Base-by-base conservation (phyloP, 2,329 filamentous ascomycete genomes). In the Botrytis paeoniae region DNA sequence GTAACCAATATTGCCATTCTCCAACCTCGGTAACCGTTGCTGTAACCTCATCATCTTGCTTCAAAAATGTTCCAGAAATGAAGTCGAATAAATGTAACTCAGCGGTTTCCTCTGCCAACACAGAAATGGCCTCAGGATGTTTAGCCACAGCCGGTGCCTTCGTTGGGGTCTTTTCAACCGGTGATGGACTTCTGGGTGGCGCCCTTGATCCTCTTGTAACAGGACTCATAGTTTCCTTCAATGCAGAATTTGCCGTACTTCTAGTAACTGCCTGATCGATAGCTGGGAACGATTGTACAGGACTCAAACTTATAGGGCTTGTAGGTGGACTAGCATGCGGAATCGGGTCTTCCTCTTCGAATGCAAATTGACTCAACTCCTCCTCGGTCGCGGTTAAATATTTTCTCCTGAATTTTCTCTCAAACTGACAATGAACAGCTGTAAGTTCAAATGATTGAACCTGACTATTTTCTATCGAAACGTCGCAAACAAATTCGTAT, bases 401-500 rank as follows among this genome's bases (percentile, higher is more conserved):
- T 57, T 89, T 91, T 80, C 91, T 92, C 75, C 93, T 89, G 82
- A 96, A 97, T 82, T 97, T 98, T 80, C 95, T 89, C 85, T 99
- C 96, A 91, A 97, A 99, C 83, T 99, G 96, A 82, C 96, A 98
- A 88, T 98, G 91, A 73, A 93, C 88, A 12, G 96, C 93, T 70
- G 94, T 91, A 71, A 92, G 86, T 80, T 95, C 90, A 81, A 99
- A 98, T 25, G 91, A 89, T 63, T 91, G 87, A 37, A 96, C 91
- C 78, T 95, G 92, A 65, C 89, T 87, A 4, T 89, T 84, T 41
- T 90, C 85, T 60, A 92, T 89, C 20, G 91, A 90, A 57, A 86
- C 82, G 83, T 98, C 96, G 84, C 95, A 98, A 76, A 99, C 93
- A 81, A 98, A 99, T 82, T 99, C 95, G 87, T 93, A 99, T n/a